Evolutionary conservation across 2,329 filamentous ascomycete genomes (phyloP).

Genomic region (Teratosphaeria viscida): DNA sequence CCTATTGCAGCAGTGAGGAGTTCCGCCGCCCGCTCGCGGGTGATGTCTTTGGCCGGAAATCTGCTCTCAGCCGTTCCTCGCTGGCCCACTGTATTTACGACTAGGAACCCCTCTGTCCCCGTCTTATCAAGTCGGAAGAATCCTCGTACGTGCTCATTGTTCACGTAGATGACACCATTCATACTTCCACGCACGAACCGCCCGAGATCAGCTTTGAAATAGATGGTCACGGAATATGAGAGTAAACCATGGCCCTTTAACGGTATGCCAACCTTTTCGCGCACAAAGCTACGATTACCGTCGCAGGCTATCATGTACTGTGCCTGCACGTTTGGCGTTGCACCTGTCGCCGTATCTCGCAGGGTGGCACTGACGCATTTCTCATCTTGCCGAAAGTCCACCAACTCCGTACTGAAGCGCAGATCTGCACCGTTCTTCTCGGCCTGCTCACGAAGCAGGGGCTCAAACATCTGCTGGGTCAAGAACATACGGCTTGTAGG

Average conservation of each 20-base stretch:
- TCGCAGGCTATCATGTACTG: slow-evolving; percentile 13
- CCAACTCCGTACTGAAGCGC: slow-evolving; percentile 5
- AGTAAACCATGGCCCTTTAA: slow-evolving; percentile 12
- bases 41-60: slow-evolving; percentile 9
- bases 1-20: slow-evolving; percentile 13
- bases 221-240: slow-evolving; percentile 13
- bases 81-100: slow-evolving; percentile 14
- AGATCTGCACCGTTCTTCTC: slow-evolving; percentile 8
- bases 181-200: slow-evolving; percentile 11
- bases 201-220: slow-evolving; percentile 13
- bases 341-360: slow-evolving; percentile 3
- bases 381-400: slow-evolving; percentile 10
- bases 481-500: slow-evolving; percentile 12
- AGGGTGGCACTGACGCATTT: slow-evolving; percentile 8
- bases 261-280: slow-evolving; percentile 8
- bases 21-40: slow-evolving; percentile 3
- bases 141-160: slow-evolving; percentile 9
- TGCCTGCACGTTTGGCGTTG: slow-evolving; percentile 4
- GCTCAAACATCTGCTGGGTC: slow-evolving; percentile 18
- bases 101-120: slow-evolving; percentile 13
- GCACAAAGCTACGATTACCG: slow-evolving; percentile 8
- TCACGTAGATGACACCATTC: slow-evolving; percentile 17
- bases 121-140: slow-evolving; percentile 16
- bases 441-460: slow-evolving; percentile 12
- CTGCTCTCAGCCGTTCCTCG: slow-evolving; percentile 11